These are phyloP conservation scores for Sapria himalayana DNA, from an alignment of 345 rosid genomes.

Conservation along the genomic window DNA sequence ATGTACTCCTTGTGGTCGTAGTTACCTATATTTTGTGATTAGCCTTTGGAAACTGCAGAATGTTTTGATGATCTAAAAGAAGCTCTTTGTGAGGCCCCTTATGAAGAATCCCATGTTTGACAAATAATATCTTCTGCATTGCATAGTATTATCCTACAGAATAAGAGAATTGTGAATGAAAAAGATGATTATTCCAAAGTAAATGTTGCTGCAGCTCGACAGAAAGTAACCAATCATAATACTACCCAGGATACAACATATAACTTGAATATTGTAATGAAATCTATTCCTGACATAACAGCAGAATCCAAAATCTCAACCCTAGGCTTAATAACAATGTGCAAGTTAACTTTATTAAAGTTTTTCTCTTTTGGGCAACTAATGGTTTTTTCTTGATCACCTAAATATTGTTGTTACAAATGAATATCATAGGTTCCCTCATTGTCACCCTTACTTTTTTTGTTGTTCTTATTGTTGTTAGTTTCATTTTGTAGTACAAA, in stretches of 20 bases:
- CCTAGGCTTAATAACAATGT: too few species aligned
- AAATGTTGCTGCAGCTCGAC: slow-evolving; percentile 22
- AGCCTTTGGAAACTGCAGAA: slow-evolving; percentile 59
- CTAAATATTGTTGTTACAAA: too few species aligned
- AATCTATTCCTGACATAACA: slow-evolving; percentile 38
- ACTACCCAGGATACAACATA: slow-evolving; percentile 27
- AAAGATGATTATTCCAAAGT: slow-evolving; percentile 18
- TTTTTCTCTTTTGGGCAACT: too few species aligned
- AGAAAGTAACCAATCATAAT: slow-evolving; percentile 31
- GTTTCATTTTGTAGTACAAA: too few species aligned
- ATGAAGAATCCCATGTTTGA: slow-evolving; percentile 35
- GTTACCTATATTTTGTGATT: slow-evolving; percentile 82
- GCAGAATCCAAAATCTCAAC: too few species aligned
- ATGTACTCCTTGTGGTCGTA: slow-evolving; percentile 71
- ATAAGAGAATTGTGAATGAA: slow-evolving; percentile 31
- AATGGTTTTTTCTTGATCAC: too few species aligned
- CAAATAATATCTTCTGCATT: slow-evolving; percentile 61
- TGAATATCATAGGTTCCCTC: too few species aligned
- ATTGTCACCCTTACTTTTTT: too few species aligned
- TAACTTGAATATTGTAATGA: slow-evolving; percentile 38
- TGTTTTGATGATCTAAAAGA: slow-evolving; percentile 39
- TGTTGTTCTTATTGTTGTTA: too few species aligned
- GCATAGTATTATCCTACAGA: slow-evolving; percentile 52
- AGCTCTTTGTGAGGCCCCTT: slow-evolving; percentile 29
- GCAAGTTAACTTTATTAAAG: too few species aligned